These are phyloP conservation scores for Huntiella omanensis DNA, from an alignment of 2,329 filamentous ascomycete genomes.

Conservation along the genomic window DNA sequence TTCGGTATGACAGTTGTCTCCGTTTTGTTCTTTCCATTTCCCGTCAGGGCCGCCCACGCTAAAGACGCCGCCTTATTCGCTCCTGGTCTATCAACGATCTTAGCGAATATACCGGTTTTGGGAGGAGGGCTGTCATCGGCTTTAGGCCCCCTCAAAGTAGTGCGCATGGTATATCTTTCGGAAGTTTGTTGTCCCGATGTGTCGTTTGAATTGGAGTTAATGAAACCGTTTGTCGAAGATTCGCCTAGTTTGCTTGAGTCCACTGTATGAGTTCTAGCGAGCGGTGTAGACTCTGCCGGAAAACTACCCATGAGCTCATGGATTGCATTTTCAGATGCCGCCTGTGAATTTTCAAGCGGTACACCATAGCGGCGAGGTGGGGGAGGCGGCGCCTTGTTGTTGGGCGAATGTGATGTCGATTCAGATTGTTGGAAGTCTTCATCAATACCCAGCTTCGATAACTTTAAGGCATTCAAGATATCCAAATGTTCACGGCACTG, in stretches of 20 bases:
- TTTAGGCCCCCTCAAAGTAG: slow-evolving; percentile 35
- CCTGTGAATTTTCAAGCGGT: not conserved
- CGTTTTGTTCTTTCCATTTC: slow-evolving; percentile 13
- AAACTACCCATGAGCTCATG: no score
- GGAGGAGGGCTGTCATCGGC: slow-evolving; percentile 22
- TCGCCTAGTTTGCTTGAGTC: not conserved
- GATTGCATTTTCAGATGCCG: no score
- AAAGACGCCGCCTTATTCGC: slow-evolving; percentile 45
- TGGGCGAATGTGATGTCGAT: not conserved
- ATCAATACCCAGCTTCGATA: slow-evolving; percentile 29
- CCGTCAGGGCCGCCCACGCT: slow-evolving; percentile 30
- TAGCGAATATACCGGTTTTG: slow-evolving; percentile 17
- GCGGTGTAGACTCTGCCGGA: no score
- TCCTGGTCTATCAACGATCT: slow-evolving; percentile 16
- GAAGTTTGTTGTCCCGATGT: slow-evolving; percentile 23
- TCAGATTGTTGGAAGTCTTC: not conserved
- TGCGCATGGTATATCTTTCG: slow-evolving; percentile 42
- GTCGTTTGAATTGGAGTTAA: not conserved
- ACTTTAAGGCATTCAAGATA: slow-evolving; percentile 60
- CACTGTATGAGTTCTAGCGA: no score
- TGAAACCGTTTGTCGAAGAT: not conserved
- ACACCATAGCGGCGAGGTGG: not conserved
- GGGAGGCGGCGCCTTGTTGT: not conserved
- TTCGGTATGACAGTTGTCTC: not conserved
- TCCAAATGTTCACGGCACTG: slow-evolving; percentile 91